These are phyloP conservation scores for Hortaea werneckii DNA, from an alignment of 2,329 filamentous ascomycete genomes.

Conservation along the genomic window DNA sequence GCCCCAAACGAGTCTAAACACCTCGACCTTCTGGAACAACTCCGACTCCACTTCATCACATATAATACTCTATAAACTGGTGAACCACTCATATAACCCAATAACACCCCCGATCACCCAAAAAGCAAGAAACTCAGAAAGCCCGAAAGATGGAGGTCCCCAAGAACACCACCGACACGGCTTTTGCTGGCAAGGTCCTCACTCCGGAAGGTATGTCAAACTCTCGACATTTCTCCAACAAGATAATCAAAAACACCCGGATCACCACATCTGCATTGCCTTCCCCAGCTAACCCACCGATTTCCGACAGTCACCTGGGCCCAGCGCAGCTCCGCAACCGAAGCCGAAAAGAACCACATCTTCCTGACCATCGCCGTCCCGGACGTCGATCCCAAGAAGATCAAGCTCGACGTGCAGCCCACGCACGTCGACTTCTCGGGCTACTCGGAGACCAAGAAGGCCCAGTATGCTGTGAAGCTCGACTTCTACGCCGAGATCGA, in stretches of 20 bases:
- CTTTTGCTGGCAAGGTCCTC: slow-evolving; percentile 20
- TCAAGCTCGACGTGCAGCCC: slow-evolving; percentile 76
- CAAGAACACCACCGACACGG: slow-evolving; percentile 16
- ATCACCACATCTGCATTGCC: background rate
- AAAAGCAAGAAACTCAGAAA: too few relatives aligned
- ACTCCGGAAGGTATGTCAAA: slow-evolving; percentile 26
- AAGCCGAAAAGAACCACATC: slow-evolving; percentile 84
- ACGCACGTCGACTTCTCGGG: slow-evolving; percentile 72
- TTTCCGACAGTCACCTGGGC: slow-evolving; percentile 75
- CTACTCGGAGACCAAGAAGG: slow-evolving; percentile 72
- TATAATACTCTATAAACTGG: background rate
- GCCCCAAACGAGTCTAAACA: too few relatives aligned
- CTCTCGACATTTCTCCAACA: background rate
- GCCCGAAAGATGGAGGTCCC: slow-evolving; percentile 10
- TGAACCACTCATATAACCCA: background rate
- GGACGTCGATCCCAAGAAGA: slow-evolving; percentile 64
- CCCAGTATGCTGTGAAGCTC: slow-evolving; percentile 74
- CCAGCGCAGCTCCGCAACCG: slow-evolving; percentile 76
- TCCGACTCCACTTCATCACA: too few relatives aligned
- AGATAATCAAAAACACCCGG: background rate
- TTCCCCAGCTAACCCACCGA: background rate
- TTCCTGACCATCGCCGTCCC: slow-evolving; percentile 85
- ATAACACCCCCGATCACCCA: background rate
- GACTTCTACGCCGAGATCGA: slow-evolving; percentile 90
- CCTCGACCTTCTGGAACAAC: too few relatives aligned